phyloP scores from a whole-genome alignment of 2,329 filamentous ascomycete species.

The Scedosporium minutisporum region DNA sequence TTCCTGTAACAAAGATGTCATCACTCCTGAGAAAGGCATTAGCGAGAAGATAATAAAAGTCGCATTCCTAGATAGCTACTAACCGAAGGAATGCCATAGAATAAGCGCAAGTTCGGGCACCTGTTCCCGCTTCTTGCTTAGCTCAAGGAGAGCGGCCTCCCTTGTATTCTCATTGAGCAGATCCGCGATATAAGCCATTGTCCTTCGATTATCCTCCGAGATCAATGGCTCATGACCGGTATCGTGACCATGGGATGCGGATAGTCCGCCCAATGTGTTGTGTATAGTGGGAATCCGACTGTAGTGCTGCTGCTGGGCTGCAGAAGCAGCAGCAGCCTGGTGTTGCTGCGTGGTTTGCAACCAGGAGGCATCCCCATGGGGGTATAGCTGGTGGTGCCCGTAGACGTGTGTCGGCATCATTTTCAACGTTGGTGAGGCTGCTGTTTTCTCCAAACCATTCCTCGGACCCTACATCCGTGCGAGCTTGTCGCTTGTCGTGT shows the following conservation, averaged over 20 bases:
- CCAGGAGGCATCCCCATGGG: slow-evolving; percentile 54
- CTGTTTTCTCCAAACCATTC: background rate
- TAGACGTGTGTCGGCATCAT: slow-evolving; percentile 60
- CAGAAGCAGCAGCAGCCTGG: slow-evolving; percentile 42
- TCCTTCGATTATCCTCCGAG: slow-evolving; percentile 83
- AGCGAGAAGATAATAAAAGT: background rate
- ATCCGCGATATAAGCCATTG: slow-evolving; percentile 88
- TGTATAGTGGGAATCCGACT: slow-evolving; percentile 25
- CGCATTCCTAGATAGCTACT: slow-evolving; percentile 18
- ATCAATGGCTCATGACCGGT: slow-evolving; percentile 51
- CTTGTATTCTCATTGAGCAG: slow-evolving; percentile 78
- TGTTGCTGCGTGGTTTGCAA: slow-evolving; percentile 52
- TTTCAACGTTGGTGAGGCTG: slow-evolving; percentile 14
- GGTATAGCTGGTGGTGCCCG: slow-evolving; percentile 57
- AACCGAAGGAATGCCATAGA: slow-evolving; percentile 97
- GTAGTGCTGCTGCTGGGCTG: slow-evolving; percentile 50
- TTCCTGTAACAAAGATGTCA: slow-evolving; percentile 94
- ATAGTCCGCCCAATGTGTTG: slow-evolving; percentile 20
- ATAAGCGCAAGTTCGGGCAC: slow-evolving; percentile 94
- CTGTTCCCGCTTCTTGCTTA: slow-evolving; percentile 98
- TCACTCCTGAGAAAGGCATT: slow-evolving; percentile 59
- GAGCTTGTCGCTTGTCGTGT: no score
- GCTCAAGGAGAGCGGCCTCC: slow-evolving; percentile 83
- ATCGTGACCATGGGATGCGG: slow-evolving; percentile 43
- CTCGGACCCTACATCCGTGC: no score